Evolutionary conservation across 805 yeast species (phyloP), one percentile per base, ranked within the genome.

Genomic region (Yamadazyma sp.): DNA sequence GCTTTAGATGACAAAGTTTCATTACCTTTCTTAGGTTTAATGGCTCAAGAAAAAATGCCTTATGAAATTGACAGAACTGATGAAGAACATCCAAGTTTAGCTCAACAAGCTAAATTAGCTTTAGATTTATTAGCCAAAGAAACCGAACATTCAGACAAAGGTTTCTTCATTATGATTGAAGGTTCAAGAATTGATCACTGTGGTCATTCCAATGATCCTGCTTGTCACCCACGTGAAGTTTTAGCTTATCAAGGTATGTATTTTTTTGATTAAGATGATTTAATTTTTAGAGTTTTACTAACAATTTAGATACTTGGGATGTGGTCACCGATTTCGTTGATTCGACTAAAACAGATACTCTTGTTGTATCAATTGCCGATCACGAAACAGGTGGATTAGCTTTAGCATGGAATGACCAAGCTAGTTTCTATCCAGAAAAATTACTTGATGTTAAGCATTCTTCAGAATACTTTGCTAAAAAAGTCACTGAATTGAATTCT

Each of bases 171-270:
- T 39, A 56, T 89, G 58, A 77, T 89, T 35, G 96, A 89, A 66
- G 96, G 96, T 13, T 85, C 95, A 5, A 75, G 96, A 58, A 88
- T 89, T 50, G 97, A 89, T 61, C 96, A 88, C 55, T 96, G 95
- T 5, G 96, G 96, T 28, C 97, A 89, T 62, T 80, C 75, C 49
- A 88, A 89, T 53, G 97, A 89, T 56, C 91, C 97, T 8, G 91
- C 91, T 5, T 95, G 96, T 7, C 96, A 88, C 63, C 95, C 86
- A 5, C 73, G 88, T 52, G 97, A 89, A 60, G 91, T 86, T 4
- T 65, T 88, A 48, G 95, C 94, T 2, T 89, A 78, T 56, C 95
- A 86, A 56, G n/a, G n/a, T n/a, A n/a, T n/a, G n/a, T n/a, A n/a
- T n/a, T n/a, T n/a, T n/a, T n/a, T n/a, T n/a, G n/a, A n/a, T n/a